Conservation (phyloP, 805 yeast species). For the Lachancea sp. region DNA sequence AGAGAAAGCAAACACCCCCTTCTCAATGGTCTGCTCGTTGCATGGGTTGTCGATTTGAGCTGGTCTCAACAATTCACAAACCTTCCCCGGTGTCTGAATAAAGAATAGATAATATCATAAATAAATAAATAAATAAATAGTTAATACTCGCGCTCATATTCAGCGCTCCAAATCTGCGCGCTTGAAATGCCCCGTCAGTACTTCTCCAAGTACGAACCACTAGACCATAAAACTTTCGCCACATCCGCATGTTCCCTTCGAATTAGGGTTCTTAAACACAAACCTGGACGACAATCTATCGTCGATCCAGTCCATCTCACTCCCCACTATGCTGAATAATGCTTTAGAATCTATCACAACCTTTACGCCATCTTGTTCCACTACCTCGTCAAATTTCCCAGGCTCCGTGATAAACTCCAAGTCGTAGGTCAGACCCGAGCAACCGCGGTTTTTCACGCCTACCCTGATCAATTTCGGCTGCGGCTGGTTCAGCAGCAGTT, state of each 20-base stretch:
- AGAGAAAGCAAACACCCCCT: too few species aligned
- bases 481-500: slow-evolving; percentile 65
- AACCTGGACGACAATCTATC: slow-evolving; percentile 85
- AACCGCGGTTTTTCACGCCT: slow-evolving; percentile 94
- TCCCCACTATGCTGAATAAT: slow-evolving; percentile 87
- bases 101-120: background rate
- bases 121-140: background rate
- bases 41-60: too few species aligned
- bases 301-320: slow-evolving; percentile 98
- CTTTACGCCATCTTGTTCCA: slow-evolving; percentile 88
- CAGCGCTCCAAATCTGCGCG: too few species aligned
- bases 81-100: background rate
- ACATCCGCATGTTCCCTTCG: slow-evolving; percentile 97
- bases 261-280: slow-evolving; percentile 90
- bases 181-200: too few species aligned
- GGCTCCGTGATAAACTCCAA: slow-evolving; percentile 84
- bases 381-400: slow-evolving; percentile 92
- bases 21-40: too few species aligned
- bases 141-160: background rate
- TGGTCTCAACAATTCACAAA: too few species aligned
- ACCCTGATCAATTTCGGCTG: slow-evolving; percentile 84
- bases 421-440: slow-evolving; percentile 91
- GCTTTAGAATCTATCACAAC: slow-evolving; percentile 95
- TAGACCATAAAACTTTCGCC: slow-evolving; percentile 98
- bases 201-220: background rate